A percentile compares a stretch with the other conserved stretches of the same genome.
Evolutionary conservation across 2,329 filamentous ascomycete genomes (phyloP).

Genomic region (Paecilomyces fulvus): DNA sequence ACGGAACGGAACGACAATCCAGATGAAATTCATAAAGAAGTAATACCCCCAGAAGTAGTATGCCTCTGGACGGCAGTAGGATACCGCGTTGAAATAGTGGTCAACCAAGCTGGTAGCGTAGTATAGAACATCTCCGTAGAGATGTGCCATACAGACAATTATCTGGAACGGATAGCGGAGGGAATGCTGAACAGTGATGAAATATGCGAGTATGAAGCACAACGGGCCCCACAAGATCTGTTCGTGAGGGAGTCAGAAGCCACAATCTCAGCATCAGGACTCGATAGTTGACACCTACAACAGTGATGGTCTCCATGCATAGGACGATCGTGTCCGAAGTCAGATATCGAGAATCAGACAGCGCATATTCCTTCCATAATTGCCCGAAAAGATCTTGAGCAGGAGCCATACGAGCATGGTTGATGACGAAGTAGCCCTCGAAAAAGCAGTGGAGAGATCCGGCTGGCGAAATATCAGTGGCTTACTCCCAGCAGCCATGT

Average conservation of each 20-base stretch:
- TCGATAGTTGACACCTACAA: slow-evolving; percentile 43
- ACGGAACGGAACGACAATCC: slow-evolving; percentile 55
- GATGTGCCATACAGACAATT: slow-evolving; percentile 54
- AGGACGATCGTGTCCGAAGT: slow-evolving; percentile 74
- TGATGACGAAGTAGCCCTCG: slow-evolving; percentile 72
- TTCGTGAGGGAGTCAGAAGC: not conserved
- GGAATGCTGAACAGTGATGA: slow-evolving; percentile 47
- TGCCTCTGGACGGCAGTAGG: slow-evolving; percentile 53
- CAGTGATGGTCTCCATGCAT: slow-evolving; percentile 78
- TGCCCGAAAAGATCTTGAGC: slow-evolving; percentile 70
- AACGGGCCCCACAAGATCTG: slow-evolving; percentile 55
- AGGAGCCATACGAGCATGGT: slow-evolving; percentile 57
- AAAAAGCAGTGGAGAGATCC: slow-evolving; percentile 65
- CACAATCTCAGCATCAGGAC: not conserved
- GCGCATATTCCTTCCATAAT: slow-evolving; percentile 86
- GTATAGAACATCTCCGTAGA: slow-evolving; percentile 58
- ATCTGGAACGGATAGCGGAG: slow-evolving; percentile 52
- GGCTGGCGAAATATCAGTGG: slow-evolving; percentile 19
- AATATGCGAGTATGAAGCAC: slow-evolving; percentile 48
- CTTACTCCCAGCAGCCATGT: not conserved
- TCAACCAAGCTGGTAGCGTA: slow-evolving; percentile 57
- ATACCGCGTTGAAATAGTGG: slow-evolving; percentile 44
- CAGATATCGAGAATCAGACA: slow-evolving; percentile 80
- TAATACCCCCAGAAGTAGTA: slow-evolving; percentile 62
- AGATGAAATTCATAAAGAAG: slow-evolving; percentile 58